Base-by-base conservation (phyloP, 768 basidiomycete genomes). In the Hydnum rufescens region DNA sequence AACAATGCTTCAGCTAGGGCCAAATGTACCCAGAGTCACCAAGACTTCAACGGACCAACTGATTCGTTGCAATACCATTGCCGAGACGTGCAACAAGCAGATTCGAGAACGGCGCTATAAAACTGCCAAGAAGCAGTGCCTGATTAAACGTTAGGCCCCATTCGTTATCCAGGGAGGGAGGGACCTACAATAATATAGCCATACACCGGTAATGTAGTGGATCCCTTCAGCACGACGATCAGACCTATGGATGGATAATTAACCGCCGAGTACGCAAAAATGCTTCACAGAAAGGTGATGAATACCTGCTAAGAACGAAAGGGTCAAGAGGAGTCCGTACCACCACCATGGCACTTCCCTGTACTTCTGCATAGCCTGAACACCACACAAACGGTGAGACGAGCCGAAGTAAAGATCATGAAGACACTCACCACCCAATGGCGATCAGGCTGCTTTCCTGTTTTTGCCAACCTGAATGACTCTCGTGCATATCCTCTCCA, bases 161-260 rank as follows among this genome's bases (percentile, higher is more conserved):
- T 31, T n/a, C n/a, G n/a, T n/a, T n/a, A n/a, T n/a, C n/a, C n/a
- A 26, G 8, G 26, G 8, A 44, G 19, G 43, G 18, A 55, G 4
- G 34, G 23, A 22, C 18, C 18, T 32, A 28, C 75, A 48, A 75
- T 61, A 31, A 80, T 70, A 60, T 73, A 79, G 1, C 74, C 74
- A 71, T 74, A 78, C 71, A 71, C 74, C 3, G 77, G 74, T 18
- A 80, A 68, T 0, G 76, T 76, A 1, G 76, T 77, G 57, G 77
- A 66, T 13, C 75, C 77, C 56, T 70, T 74, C 55, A 75, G 49
- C 1, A 75, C 70, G n/a, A 76, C 76, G 34, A 76, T 68, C 51
- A 79, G 64, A 19, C 76, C 75, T 71, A 57, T 50, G 18, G 25
- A 31, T 50, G 26, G 53, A n/a, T 22, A n/a, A 26, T 16, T 25